Conservation (phyloP, 768 basidiomycete species). For the Pleurotus tuber-regium region DNA sequence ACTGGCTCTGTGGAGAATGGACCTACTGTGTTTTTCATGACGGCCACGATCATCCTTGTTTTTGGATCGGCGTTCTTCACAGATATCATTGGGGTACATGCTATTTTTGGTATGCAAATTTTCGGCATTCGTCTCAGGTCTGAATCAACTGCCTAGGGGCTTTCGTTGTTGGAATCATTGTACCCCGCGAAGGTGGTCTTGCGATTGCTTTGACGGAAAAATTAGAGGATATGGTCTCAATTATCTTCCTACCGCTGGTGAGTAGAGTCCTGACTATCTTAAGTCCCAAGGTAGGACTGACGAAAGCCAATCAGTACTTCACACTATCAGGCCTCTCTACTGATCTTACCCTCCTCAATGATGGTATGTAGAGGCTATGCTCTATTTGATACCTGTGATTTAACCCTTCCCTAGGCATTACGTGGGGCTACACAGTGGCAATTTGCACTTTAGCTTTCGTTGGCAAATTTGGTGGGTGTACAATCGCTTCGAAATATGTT, state of each 20-base stretch:
- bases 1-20: constrained; percentile 83
- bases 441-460: constrained; percentile 76
- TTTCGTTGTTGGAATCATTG: constrained; percentile 76
- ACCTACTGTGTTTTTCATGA: constrained; percentile 90
- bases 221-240: constrained; percentile 91
- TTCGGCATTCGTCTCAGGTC: neutral
- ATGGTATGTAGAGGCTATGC: constrained; percentile 40
- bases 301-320: constrained; percentile 93
- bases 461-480: constrained; percentile 90
- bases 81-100: constrained; percentile 88
- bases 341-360: constrained; percentile 78
- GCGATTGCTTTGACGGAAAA: constrained; percentile 89
- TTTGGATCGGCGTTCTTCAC: constrained; percentile 93
- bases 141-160: constrained; percentile 52
- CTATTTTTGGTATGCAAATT: constrained; percentile 69
- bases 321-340: constrained; percentile 90
- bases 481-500: constrained; percentile 57
- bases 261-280: constrained; percentile 21
- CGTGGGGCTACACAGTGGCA: constrained; percentile 86
- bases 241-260: constrained; percentile 87
- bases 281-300: no score
- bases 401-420: constrained; percentile 46
- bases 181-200: constrained; percentile 87
- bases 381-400: neutral
- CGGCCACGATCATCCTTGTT: constrained; percentile 70